Base-by-base conservation (phyloP, 345 rosid species). In the Microcos paniculata region DNA sequence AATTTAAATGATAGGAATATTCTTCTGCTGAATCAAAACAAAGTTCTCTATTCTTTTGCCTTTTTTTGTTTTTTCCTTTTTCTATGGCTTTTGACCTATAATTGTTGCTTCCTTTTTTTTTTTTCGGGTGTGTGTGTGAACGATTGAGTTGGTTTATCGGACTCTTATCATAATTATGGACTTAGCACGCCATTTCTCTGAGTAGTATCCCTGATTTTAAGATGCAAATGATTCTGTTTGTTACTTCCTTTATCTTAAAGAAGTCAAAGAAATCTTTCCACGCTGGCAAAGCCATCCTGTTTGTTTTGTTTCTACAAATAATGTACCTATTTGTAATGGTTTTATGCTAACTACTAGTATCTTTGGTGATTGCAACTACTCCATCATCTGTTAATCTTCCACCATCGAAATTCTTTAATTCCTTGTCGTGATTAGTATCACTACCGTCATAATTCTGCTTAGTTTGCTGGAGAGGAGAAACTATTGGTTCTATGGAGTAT, bases 91-190 rank as follows among this genome's bases (percentile, higher is more conserved):
- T 77, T 56, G 49, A 69, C 45, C 5, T 49, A 28, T 30, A 21
- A 67, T 67, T 67, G 24, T 67, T 67, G 40, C 30, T 26, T 64
- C 43, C 59, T 33, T 14, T 35, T 61, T 42, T 28, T 59, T 24
- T 26, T 16, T 46, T 63, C 63, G 46, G 40, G 40, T 35, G 40
- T 35, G 26, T 79, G 69, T 78, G 53, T 35, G 61, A 79, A 4
- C 75, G 80, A 81, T 79, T 76, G 35, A 71, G 63, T 66, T 82
- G 81, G 71, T 79, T 84, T 55, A 80, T 78, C 73, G 80, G 78
- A 76, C 19, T 74, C 59, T 80, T 82, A 51, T 83, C 73, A 81
- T 79, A 72, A 71, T 77, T 73, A 55, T 63, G 40, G 62, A 18
- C 16, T 77, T 82, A 55, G 77, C 83, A 72, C 71, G 59, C 72